A percentile compares a stretch with the other conserved stretches of the same genome.
Conservation (phyloP, 768 basidiomycete species). For the Russula compacta region DNA sequence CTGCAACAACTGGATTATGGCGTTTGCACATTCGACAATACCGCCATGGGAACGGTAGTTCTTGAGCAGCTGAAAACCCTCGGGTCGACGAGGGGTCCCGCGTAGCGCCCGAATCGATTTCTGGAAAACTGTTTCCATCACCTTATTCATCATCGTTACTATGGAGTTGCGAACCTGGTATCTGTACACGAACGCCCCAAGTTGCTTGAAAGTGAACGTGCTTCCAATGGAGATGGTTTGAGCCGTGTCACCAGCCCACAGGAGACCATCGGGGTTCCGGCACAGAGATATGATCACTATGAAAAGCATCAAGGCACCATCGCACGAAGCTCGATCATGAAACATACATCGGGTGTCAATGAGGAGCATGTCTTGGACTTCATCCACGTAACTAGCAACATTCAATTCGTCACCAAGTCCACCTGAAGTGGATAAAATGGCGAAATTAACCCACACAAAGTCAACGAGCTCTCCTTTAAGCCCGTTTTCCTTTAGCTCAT, state of each 20-base stretch:
- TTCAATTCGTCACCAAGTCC: background rate
- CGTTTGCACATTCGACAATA: constrained; percentile 64
- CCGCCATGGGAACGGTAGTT: constrained; percentile 70
- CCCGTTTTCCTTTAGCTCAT: constrained; percentile 24
- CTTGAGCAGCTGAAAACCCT: constrained; percentile 46
- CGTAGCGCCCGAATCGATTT: constrained; percentile 1
- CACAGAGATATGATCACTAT: constrained; percentile 58
- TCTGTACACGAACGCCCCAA: constrained; percentile 58
- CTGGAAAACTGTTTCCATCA: background rate
- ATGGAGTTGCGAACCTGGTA: constrained; percentile 40
- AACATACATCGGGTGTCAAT: constrained; percentile 50
- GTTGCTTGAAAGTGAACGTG: constrained; percentile 60
- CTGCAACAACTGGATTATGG: constrained; percentile 52
- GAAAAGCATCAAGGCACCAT: background rate
- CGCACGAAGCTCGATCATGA: background rate
- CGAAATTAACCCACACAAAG: constrained; percentile 37
- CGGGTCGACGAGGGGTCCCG: constrained; percentile 23
- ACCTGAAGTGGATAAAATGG: background rate
- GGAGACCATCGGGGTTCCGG: constrained; percentile 53
- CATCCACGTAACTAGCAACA: constrained; percentile 52
- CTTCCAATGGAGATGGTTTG: constrained; percentile 70
- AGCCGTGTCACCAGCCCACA: constrained; percentile 77
- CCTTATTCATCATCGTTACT: no score
- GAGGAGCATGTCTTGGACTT: constrained; percentile 63
- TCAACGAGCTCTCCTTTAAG: constrained; percentile 40